Conservation (phyloP, 2,329 filamentous ascomycete genomes). For the Phoma sp. region DNA sequence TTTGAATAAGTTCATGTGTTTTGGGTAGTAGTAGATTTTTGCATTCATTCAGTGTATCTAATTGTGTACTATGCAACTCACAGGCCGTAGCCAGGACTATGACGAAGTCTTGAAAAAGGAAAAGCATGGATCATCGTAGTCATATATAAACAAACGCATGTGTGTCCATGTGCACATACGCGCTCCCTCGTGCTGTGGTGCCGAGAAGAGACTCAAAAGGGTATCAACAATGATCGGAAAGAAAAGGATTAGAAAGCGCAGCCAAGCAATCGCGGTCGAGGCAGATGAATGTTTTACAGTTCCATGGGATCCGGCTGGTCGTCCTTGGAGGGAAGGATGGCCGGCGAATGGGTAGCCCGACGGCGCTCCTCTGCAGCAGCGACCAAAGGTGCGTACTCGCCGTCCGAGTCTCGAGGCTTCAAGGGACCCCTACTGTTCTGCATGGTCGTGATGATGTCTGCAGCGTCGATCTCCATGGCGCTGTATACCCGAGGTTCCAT, state of each 20-base stretch:
- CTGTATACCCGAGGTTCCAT: slow-evolving; percentile 43
- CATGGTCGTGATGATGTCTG: slow-evolving; percentile 47
- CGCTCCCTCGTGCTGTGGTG: slow-evolving; percentile 1
- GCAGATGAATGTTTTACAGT: slow-evolving; percentile 16
- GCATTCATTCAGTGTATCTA: slow-evolving; percentile 9
- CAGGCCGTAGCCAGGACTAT: neutral
- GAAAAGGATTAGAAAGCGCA: neutral
- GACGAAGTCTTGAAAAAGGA: neutral
- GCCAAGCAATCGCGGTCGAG: neutral
- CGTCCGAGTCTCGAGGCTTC: slow-evolving; percentile 40
- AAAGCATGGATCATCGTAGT: neutral
- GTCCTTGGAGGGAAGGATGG: neutral
- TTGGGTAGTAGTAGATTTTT: neutral
- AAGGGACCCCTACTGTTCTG: slow-evolving; percentile 40
- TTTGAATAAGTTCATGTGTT: no score
- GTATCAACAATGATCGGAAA: slow-evolving; percentile 26
- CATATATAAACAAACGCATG: slow-evolving; percentile 1
- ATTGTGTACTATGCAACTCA: neutral
- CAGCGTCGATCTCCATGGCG: slow-evolving; percentile 47
- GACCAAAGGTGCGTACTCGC: slow-evolving; percentile 38
- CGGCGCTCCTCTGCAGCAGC: slow-evolving; percentile 38
- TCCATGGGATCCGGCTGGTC: slow-evolving; percentile 13
- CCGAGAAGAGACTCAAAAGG: slow-evolving; percentile 14
- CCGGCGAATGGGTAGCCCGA: slow-evolving; percentile 31
- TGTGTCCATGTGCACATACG: slow-evolving; percentile 1